phyloP scores from a whole-genome alignment of 192 early-diverging fungal genomes.

The Podila epigama region DNA sequence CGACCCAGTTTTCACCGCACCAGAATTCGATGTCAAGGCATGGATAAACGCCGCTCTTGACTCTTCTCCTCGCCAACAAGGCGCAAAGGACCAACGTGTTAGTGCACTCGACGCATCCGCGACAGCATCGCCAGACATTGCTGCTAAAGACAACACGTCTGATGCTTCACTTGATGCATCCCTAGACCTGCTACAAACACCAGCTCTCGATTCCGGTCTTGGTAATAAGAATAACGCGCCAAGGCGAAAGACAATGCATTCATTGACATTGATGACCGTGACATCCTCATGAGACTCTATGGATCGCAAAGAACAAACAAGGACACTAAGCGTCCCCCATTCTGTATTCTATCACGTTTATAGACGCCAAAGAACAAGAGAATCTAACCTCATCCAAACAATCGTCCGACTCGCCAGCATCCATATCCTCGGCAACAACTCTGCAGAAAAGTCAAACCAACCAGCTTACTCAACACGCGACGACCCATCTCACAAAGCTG shows the following conservation, averaged over 20 bases:
- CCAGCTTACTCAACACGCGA: slow-evolving; percentile 52
- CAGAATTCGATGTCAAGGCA: slow-evolving; percentile 67
- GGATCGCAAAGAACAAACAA: too few relatives aligned
- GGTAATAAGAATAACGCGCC: too few relatives aligned
- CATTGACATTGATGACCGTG: too few relatives aligned
- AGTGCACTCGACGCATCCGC: background rate
- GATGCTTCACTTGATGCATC: slow-evolving; percentile 38
- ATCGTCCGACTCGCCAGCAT: slow-evolving; percentile 6
- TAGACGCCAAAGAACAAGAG: slow-evolving; percentile 8
- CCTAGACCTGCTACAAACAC: slow-evolving; percentile 35
- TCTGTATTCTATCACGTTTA: background rate
- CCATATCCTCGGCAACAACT: background rate
- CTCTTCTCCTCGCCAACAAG: slow-evolving; percentile 12
- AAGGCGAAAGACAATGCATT: background rate
- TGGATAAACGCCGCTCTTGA: slow-evolving; percentile 70
- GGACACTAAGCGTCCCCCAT: background rate
- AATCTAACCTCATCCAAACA: background rate
- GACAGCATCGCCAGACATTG: background rate
- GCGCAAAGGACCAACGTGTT: background rate
- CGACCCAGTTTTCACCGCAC: slow-evolving; percentile 40
- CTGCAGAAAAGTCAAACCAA: slow-evolving; percentile 18
- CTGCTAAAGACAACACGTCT: background rate
- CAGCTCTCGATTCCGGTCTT: slow-evolving; percentile 38
- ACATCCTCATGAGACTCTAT: too few relatives aligned
- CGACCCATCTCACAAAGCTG: slow-evolving; percentile 62